Percentiles rank a stretch among this genome's conserved stretches.
phyloP scores from a whole-genome alignment of 495 filamentous ascomycete genomes.

The Xylaria curta region DNA sequence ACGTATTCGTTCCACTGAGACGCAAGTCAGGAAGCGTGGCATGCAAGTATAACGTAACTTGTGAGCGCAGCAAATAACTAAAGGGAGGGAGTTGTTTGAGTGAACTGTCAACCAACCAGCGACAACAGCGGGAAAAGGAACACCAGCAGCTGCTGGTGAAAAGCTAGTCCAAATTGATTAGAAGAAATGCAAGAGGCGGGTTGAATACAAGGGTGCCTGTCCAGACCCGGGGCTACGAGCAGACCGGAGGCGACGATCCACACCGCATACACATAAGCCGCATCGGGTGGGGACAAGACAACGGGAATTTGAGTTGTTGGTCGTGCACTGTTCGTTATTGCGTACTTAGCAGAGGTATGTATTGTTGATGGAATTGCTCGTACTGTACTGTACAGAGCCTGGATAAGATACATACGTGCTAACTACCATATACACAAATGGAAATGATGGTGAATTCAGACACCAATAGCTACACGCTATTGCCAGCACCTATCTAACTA shows the following conservation, averaged over 20 bases:
- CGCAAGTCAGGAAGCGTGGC: slow-evolving; percentile 14
- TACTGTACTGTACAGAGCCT: not conserved
- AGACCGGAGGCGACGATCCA: slow-evolving; percentile 20
- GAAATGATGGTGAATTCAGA: too few relatives aligned
- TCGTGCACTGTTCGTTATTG: not conserved
- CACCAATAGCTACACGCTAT: not conserved
- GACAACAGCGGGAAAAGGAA: not conserved
- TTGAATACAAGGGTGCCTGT: slow-evolving; percentile 21
- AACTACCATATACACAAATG: not conserved
- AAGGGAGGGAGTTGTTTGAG: slow-evolving; percentile 1
- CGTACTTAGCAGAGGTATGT: not conserved
- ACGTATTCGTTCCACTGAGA: slow-evolving; percentile 18
- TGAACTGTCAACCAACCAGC: slow-evolving; percentile 15
- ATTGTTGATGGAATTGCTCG: not conserved
- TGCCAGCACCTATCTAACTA: not conserved
- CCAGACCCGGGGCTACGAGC: slow-evolving; percentile 18
- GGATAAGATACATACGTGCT: not conserved
- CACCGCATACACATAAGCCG: slow-evolving; percentile 18
- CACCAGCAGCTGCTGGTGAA: not conserved
- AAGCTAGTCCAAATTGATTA: slow-evolving; percentile 17
- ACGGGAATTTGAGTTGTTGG: slow-evolving; percentile 1
- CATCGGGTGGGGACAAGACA: not conserved
- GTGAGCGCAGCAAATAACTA: not conserved
- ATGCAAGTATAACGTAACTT: slow-evolving; percentile 7
- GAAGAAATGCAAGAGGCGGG: slow-evolving; percentile 29